A percentile compares a stretch with the other conserved stretches of the same genome.
Conservation (phyloP, 345 rosid genomes). For the Lepidium africanum region DNA sequence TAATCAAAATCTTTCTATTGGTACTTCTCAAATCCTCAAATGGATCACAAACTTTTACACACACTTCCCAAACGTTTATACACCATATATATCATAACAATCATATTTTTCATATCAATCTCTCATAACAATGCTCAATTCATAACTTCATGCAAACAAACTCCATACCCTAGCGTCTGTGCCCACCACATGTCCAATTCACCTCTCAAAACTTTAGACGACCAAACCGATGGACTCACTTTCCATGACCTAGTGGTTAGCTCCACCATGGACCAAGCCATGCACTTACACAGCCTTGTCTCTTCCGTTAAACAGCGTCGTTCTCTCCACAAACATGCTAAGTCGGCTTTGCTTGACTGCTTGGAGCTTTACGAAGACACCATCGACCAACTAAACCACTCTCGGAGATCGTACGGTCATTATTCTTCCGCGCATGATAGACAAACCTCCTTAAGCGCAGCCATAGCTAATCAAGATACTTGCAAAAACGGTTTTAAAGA, state of each 20-base stretch:
- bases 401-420: slow-evolving; percentile 31
- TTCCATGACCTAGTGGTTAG: slow-evolving; percentile 44
- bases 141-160: slow-evolving; percentile 47
- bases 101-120: slow-evolving; percentile 11
- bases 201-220: slow-evolving; percentile 20
- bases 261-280: slow-evolving; percentile 48
- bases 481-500: slow-evolving; percentile 71
- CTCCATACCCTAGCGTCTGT: slow-evolving; percentile 58
- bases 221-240: slow-evolving; percentile 13
- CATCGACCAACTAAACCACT: slow-evolving; percentile 41
- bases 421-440: slow-evolving; percentile 27
- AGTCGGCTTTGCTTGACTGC: slow-evolving; percentile 59
- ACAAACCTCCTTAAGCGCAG: slow-evolving; percentile 73
- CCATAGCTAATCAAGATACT: slow-evolving; percentile 60
- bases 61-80: slow-evolving; percentile 1
- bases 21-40: background rate
- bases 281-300: slow-evolving; percentile 39
- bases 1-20: background rate
- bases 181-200: slow-evolving; percentile 24
- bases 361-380: slow-evolving; percentile 57
- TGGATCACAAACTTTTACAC: slow-evolving; percentile 8
- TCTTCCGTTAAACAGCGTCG: slow-evolving; percentile 30
- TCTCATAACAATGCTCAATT: slow-evolving; percentile 12
- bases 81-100: slow-evolving; percentile 2
- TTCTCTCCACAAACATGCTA: slow-evolving; percentile 37